A percentile compares a stretch with the other conserved stretches of the same genome.
Evolutionary conservation across 352 stramenopile species (phyloP).

Genomic region (Globisporangium megalacanthum): DNA sequence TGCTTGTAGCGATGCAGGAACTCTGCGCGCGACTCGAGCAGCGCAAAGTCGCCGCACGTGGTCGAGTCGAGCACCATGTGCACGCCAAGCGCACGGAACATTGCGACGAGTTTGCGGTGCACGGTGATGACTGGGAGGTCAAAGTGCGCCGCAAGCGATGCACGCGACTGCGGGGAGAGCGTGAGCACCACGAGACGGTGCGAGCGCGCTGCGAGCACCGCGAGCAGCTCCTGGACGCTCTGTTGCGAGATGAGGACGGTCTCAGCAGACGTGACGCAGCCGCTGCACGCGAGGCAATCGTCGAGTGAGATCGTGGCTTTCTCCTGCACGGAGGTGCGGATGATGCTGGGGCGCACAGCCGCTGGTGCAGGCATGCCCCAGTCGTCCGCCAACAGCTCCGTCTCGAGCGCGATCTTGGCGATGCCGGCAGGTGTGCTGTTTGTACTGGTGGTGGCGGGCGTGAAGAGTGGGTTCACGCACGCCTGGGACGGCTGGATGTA

Average conservation of each 20-base stretch:
- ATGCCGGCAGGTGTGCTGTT: constrained; percentile 17
- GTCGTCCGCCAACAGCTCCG: constrained; percentile 59
- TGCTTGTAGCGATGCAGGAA: constrained; percentile 83
- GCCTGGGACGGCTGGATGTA: constrained; percentile 93
- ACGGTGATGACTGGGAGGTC: constrained; percentile 49
- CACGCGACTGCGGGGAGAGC: constrained; percentile 83
- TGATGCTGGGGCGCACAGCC: constrained; percentile 60
- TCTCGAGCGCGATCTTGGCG: constrained; percentile 74
- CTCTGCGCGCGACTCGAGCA: constrained; percentile 91
- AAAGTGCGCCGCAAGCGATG: constrained; percentile 84
- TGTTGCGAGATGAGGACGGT: constrained; percentile 97
- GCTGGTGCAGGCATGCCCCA: constrained; percentile 30
- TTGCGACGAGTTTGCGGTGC: constrained; percentile 71
- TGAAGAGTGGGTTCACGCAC: constrained; percentile 93
- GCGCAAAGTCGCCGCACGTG: constrained; percentile 86
- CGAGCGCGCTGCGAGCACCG: constrained; percentile 36
- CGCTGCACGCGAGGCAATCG: constrained; percentile 96
- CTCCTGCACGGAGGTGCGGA: constrained; percentile 65
- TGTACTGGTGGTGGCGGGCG: constrained; percentile 17
- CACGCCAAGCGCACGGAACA: constrained; percentile 82
- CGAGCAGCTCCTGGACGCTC: constrained; percentile 87
- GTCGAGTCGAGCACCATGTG: constrained; percentile 92
- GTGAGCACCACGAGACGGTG: constrained; percentile 78
- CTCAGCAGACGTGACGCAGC: constrained; percentile 97
- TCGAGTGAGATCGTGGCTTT: constrained; percentile 93